Conservation (phyloP, 306 rosid species). For the Spatholobus suberectus region DNA sequence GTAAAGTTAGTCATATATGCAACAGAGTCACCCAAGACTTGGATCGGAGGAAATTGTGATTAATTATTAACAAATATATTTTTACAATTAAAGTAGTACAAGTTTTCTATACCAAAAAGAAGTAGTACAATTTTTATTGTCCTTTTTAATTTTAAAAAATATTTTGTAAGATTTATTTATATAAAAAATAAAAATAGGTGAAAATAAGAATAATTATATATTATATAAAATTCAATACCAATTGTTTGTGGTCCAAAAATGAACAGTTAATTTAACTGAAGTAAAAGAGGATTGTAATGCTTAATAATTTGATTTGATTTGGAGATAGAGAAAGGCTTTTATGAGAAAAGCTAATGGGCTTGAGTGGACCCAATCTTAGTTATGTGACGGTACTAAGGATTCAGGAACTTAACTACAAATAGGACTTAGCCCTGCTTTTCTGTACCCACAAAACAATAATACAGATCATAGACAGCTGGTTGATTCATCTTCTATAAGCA, state of each 20-base stretch:
- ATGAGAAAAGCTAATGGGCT: constrained; percentile 16
- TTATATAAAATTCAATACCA: background rate
- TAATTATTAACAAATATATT: too few relatives aligned
- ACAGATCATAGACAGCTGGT: constrained; percentile 29
- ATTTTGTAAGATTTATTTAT: too few relatives aligned
- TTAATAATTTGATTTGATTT: constrained; percentile 11
- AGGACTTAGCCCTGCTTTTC: constrained; percentile 34
- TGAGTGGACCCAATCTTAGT: constrained; percentile 39
- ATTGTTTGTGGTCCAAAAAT: background rate
- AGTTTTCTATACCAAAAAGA: too few relatives aligned
- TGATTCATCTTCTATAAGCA: constrained; percentile 25
- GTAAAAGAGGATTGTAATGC: background rate
- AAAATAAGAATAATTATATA: background rate
- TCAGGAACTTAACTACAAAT: constrained; percentile 24
- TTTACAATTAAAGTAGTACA: too few relatives aligned
- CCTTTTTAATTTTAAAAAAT: too few relatives aligned
- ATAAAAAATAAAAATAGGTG: too few relatives aligned
- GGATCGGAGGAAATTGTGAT: too few relatives aligned
- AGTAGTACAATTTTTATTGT: background rate
- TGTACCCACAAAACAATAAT: constrained; percentile 24
- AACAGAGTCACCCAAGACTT: too few relatives aligned
- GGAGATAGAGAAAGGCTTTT: background rate
- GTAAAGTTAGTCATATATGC: background rate
- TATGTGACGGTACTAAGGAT: constrained; percentile 19
- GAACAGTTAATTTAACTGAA: background rate